Percentiles rank a stretch among this genome's conserved stretches.
Conservation (phyloP, 768 basidiomycete species). For the Neoboletus brunneissimus region DNA sequence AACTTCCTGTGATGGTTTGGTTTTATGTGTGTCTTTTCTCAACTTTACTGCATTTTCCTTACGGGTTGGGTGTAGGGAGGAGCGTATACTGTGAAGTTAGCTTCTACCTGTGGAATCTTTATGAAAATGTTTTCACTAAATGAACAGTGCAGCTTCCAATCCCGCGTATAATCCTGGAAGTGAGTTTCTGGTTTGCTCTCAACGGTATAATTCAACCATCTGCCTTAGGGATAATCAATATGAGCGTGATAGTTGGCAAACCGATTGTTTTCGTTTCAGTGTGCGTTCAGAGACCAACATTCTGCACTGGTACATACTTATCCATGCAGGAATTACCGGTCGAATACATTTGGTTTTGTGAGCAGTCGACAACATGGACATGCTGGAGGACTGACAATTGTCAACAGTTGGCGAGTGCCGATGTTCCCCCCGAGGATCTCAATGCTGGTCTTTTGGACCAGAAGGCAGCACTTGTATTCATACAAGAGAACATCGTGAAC, state of each 20-base stretch:
- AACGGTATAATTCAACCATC: background rate
- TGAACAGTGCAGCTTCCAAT: constrained; percentile 14
- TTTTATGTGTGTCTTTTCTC: constrained; percentile 12
- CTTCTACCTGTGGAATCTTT: background rate
- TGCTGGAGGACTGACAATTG: constrained; percentile 8
- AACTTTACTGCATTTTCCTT: background rate
- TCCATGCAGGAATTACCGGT: constrained; percentile 12
- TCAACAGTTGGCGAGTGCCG: constrained; percentile 44
- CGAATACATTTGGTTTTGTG: constrained; percentile 21
- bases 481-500: constrained; percentile 61
- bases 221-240: constrained; percentile 9
- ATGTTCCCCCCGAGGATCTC: constrained; percentile 45
- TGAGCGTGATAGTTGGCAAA: constrained; percentile 8
- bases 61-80: constrained; percentile 6
- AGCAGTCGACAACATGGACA: background rate
- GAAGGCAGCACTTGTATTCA: constrained; percentile 52
- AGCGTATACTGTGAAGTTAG: constrained; percentile 11
- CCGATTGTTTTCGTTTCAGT: constrained; percentile 19
- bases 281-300: background rate
- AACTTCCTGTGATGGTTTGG: constrained; percentile 22
- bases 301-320: background rate
- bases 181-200: background rate
- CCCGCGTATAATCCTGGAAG: constrained; percentile 15
- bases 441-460: constrained; percentile 65
- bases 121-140: background rate